A percentile compares a stretch with the other conserved stretches of the same genome.
Evolutionary conservation across 2,329 filamentous ascomycete genomes (phyloP).

Genomic region (Calonectria hawksworthii): DNA sequence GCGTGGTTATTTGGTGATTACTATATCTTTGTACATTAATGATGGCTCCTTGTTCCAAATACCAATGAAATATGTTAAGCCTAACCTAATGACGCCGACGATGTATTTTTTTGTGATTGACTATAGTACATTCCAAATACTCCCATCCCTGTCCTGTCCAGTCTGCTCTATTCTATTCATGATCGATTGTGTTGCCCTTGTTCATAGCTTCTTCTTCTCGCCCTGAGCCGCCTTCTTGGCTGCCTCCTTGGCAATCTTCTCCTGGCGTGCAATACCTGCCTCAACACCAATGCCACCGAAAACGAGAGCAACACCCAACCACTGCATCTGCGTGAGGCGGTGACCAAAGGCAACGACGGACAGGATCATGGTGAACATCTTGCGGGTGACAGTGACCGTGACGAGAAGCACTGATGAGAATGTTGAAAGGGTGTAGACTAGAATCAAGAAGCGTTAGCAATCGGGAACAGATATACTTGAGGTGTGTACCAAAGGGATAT

Average conservation of each 20-base stretch:
- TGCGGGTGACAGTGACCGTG: conserved; percentile 96
- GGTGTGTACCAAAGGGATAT: not conserved
- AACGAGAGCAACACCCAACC: conserved; percentile 91
- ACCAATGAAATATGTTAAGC: not conserved
- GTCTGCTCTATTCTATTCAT: not conserved
- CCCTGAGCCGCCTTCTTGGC: conserved; percentile 62
- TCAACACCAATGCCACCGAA: conserved; percentile 97
- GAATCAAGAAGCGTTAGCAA: conserved; percentile 33
- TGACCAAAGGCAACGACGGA: conserved; percentile 97
- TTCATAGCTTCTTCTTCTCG: conserved; percentile 51
- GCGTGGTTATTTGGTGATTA: not conserved
- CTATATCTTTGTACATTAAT: not conserved
- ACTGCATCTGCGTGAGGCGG: conserved; percentile 87
- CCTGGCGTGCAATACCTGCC: conserved; percentile 81
- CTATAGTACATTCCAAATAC: not conserved
- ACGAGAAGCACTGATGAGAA: conserved; percentile 94
- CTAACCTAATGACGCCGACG: not conserved
- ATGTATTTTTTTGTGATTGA: not conserved
- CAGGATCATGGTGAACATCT: conserved; percentile 99
- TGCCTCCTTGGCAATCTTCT: conserved; percentile 85
- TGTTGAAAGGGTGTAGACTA: conserved; percentile 90
- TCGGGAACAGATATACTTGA: not conserved
- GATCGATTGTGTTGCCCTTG: not conserved
- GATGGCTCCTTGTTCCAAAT: not conserved
- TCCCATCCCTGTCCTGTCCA: not conserved